Conservation (phyloP, 2,329 filamentous ascomycete species). For the Albophoma yamanashiensis region DNA sequence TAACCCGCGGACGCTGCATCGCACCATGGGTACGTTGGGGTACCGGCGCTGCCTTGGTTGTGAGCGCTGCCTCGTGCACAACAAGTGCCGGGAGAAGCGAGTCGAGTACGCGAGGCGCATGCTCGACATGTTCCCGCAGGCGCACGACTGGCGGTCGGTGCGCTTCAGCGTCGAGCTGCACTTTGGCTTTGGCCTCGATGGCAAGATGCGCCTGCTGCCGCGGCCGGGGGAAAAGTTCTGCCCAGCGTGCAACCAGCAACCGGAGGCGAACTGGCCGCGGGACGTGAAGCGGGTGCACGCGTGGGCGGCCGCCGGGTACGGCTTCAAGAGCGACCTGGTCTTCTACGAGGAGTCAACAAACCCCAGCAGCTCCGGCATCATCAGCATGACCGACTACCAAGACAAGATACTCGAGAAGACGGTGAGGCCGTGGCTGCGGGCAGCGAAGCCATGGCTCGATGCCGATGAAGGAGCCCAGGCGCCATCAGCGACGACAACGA, state of each 20-base stretch:
- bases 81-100: constrained; percentile 19
- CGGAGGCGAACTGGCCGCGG: constrained; percentile 18
- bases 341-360: constrained; percentile 25
- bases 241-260: constrained; percentile 11
- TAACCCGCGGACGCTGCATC: constrained; percentile 23
- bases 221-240: constrained; percentile 22
- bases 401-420: constrained; percentile 21
- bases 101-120: constrained; percentile 21
- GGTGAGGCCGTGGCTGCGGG: constrained; percentile 21
- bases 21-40: constrained; percentile 24
- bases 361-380: constrained; percentile 18
- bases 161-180: constrained; percentile 26
- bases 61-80: constrained; percentile 17
- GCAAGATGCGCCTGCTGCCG: constrained; percentile 22
- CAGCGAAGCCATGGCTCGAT: constrained; percentile 19
- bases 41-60: constrained; percentile 24
- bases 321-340: constrained; percentile 25
- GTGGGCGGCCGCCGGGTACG: constrained; percentile 23
- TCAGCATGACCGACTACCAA: constrained; percentile 23
- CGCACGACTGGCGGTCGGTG: constrained; percentile 19
- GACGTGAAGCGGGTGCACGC: constrained; percentile 22
- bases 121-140: constrained; percentile 19
- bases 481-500: constrained; percentile 6
- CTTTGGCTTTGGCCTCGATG: constrained; percentile 26
- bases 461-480: not conserved